Percentiles rank a stretch among this genome's conserved stretches.
phyloP scores from a whole-genome alignment of 2,329 filamentous ascomycete genomes.

The Talaromyces sp. region DNA sequence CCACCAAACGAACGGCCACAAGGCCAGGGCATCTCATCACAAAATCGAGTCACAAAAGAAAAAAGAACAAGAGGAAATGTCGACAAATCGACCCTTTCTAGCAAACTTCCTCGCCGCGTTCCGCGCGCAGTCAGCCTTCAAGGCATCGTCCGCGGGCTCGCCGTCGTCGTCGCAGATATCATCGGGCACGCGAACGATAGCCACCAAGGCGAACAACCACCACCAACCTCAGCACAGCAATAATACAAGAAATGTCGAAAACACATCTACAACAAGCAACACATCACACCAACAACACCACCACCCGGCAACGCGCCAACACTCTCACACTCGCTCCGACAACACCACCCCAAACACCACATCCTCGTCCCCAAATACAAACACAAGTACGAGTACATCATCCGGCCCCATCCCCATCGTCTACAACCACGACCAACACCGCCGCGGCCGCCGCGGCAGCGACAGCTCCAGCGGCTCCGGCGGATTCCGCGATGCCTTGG shows the following conservation, averaged over 20 bases:
- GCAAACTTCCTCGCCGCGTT: conserved; percentile 64
- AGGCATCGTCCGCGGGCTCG: conserved; percentile 39
- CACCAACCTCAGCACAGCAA: neutral
- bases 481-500: conserved; percentile 43
- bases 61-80: conserved; percentile 40
- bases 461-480: conserved; percentile 43
- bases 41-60: neutral
- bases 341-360: conserved; percentile 3
- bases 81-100: conserved; percentile 61
- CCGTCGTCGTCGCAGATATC: conserved; percentile 33
- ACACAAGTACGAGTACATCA: conserved; percentile 2
- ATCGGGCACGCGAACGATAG: conserved; percentile 41
- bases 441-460: conserved; percentile 41
- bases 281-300: conserved; percentile 17
- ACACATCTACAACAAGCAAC: conserved; percentile 13
- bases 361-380: no score
- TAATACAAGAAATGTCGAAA: conserved; percentile 13
- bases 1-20: neutral
- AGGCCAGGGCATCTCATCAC: neutral
- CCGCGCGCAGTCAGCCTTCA: conserved; percentile 58
- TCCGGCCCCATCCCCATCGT: conserved; percentile 32
- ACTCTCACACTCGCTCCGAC: neutral
- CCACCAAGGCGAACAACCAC: conserved; percentile 18
- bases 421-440: conserved; percentile 22
- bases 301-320: conserved; percentile 23